A percentile compares a stretch with the other conserved stretches of the same genome.
Evolutionary conservation across 352 stramenopile species (phyloP).

Genomic region (Phytophthora tentaculata): DNA sequence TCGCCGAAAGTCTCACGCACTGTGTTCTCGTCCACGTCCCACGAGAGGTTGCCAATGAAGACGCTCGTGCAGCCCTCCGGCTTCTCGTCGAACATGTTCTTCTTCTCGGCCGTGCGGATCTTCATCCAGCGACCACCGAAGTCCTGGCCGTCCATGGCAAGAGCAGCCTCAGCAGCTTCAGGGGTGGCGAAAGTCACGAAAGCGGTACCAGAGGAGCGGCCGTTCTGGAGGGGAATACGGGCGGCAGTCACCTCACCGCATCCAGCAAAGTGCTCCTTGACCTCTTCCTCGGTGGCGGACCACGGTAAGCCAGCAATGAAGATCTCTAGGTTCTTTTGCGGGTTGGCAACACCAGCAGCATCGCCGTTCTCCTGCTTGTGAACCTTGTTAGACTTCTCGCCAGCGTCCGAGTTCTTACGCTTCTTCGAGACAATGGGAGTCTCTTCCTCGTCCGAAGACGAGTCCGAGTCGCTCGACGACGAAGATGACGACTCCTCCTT

Average conservation of each 20-base stretch:
- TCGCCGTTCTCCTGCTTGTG: slow-evolving; percentile 80
- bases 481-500: slow-evolving; percentile 49
- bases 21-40: slow-evolving; percentile 96
- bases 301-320: slow-evolving; percentile 97
- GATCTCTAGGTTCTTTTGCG: slow-evolving; percentile 65
- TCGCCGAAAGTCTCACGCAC: slow-evolving; percentile 93
- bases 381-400: slow-evolving; percentile 69
- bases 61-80: slow-evolving; percentile 95
- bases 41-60: slow-evolving; percentile 98
- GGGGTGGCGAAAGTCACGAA: slow-evolving; percentile 92
- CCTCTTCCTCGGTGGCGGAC: slow-evolving; percentile 93
- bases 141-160: slow-evolving; percentile 94
- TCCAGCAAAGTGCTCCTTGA: slow-evolving; percentile 93
- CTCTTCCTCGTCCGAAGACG: slow-evolving; percentile 78
- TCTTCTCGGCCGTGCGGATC: slow-evolving; percentile 90
- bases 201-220: slow-evolving; percentile 94
- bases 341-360: slow-evolving; percentile 52
- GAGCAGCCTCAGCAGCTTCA: slow-evolving; percentile 76
- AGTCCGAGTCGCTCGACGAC: slow-evolving; percentile 48
- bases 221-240: slow-evolving; percentile 91
- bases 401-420: slow-evolving; percentile 80
- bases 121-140: slow-evolving; percentile 96
- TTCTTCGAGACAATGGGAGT: slow-evolving; percentile 79
- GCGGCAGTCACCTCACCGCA: slow-evolving; percentile 91
- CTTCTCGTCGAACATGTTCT: slow-evolving; percentile 91